Evolutionary conservation across 306 rosid species (phyloP), one percentile per base, ranked within the genome.

Genomic region (Fragaria vesca): DNA sequence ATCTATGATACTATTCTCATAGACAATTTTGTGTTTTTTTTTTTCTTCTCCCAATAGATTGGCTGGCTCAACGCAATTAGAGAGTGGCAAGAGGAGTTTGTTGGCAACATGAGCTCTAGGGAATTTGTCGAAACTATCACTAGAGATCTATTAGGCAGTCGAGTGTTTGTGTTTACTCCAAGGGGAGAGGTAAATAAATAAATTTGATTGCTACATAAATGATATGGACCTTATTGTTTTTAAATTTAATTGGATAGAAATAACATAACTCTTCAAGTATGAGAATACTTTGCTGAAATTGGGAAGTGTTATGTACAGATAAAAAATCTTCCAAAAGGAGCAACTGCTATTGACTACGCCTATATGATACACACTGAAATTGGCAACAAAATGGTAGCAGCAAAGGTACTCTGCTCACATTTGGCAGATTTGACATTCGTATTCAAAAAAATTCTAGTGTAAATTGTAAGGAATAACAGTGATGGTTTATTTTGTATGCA

Each of bases 41-140:
- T 73, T 60, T 80, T 80, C 66, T 75, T 48, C 85, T 83, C 80
- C 67, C 63, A 83, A 77, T 93, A 96, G 99, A 93, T 96, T 90
- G 93, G 99, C 66, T 96, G 99, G 99, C 97, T 96, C 80, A 96
- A 96, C 81, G 98, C 99, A 66, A 93, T 96, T 77, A 91, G 99
- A 88, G 99, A 93, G 81, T 96, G 99, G 98, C 98, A 96, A 81
- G 99, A 96, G 82, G 99, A 96, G 89, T 96, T 96, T 73, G 99
- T 96, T 62, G 99, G 99, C 86, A 96, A 96, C 91, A 96, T 96
- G 99, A 96, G 97, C 86, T 96, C 99, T 72, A 91, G 99, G 87
- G 99, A 96, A 83, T 96, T 93, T 78, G 99, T 96, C 15, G 99
- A 96, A 80, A 96, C 98, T 63, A 72, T 96, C 81, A 93, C 98